Evolutionary conservation across 2,329 filamentous ascomycete species (phyloP).

Genomic region (Epichloe aotearoae): DNA sequence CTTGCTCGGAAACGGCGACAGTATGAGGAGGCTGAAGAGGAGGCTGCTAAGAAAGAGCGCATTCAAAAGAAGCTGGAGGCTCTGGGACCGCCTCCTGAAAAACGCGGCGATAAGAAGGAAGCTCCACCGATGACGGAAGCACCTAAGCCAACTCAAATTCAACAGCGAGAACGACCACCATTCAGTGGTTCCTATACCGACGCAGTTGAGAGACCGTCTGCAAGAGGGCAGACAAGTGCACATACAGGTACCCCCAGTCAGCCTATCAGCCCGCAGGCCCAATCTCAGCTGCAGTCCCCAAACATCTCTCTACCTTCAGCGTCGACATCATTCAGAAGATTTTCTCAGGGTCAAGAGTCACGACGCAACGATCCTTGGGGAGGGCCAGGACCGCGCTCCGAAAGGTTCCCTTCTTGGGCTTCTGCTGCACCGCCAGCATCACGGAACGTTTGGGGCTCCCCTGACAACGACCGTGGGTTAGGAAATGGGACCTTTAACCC

Average conservation of each 20-base stretch:
- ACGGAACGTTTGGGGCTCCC: constrained; percentile 62
- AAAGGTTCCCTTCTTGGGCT: constrained; percentile 39
- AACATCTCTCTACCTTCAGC: constrained; percentile 8
- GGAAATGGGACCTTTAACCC: constrained; percentile 67
- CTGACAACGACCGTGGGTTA: constrained; percentile 56
- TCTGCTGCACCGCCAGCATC: constrained; percentile 28
- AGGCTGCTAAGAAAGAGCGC: constrained; percentile 57
- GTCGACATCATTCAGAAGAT: constrained; percentile 13
- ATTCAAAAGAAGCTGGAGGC: constrained; percentile 60
- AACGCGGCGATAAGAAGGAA: constrained; percentile 43
- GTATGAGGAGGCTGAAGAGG: constrained; percentile 58
- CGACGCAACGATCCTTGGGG: constrained; percentile 25
- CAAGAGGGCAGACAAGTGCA: not conserved
- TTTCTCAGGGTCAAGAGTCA: constrained; percentile 20
- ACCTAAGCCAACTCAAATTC: constrained; percentile 19
- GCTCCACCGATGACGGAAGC: constrained; percentile 27
- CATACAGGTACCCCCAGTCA: not conserved
- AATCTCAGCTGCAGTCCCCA: constrained; percentile 7
- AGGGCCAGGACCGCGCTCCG: constrained; percentile 26
- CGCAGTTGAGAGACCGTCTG: not conserved
- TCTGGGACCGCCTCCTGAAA: constrained; percentile 51
- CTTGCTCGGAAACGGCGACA: constrained; percentile 53
- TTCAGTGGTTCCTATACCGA: constrained; percentile 8
- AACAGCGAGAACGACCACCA: constrained; percentile 17
- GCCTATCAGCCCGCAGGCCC: constrained; percentile 2